phyloP scores from a whole-genome alignment of 352 stramenopile genomes.

The Phytophthora palmivora region DNA sequence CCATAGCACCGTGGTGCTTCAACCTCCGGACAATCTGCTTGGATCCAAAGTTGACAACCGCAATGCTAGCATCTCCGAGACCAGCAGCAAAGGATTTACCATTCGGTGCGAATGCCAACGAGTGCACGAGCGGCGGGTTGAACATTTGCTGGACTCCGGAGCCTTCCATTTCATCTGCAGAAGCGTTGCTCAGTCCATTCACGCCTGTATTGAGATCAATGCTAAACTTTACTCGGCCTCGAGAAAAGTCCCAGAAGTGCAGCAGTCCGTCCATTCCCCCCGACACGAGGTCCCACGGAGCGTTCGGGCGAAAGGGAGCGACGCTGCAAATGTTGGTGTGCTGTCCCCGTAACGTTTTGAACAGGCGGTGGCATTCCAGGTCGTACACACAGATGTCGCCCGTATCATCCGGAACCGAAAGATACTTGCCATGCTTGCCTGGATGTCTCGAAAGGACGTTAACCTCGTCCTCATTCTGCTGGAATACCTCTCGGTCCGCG shows the following conservation, averaged over 20 bases:
- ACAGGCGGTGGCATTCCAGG: slow-evolving; percentile 55
- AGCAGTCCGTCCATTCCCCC: slow-evolving; percentile 74
- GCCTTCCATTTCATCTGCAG: not conserved
- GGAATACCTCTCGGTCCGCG: slow-evolving; percentile 62
- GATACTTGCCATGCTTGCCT: slow-evolving; percentile 55
- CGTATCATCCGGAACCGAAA: slow-evolving; percentile 71
- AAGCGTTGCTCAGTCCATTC: slow-evolving; percentile 34
- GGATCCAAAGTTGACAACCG: slow-evolving; percentile 66
- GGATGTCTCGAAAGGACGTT: slow-evolving; percentile 64
- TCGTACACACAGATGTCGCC: slow-evolving; percentile 79
- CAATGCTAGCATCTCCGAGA: slow-evolving; percentile 69
- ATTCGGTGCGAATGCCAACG: slow-evolving; percentile 66
- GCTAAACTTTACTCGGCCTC: slow-evolving; percentile 69
- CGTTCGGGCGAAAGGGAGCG: slow-evolving; percentile 73
- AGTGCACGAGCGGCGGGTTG: slow-evolving; percentile 79
- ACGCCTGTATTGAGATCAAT: slow-evolving; percentile 71
- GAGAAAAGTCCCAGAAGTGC: slow-evolving; percentile 82
- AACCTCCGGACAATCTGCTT: slow-evolving; percentile 61
- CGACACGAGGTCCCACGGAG: slow-evolving; percentile 78
- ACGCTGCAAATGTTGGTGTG: slow-evolving; percentile 76
- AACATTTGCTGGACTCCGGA: slow-evolving; percentile 63
- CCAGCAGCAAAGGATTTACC: slow-evolving; percentile 72
- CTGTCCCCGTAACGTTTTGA: slow-evolving; percentile 72
- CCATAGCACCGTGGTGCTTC: slow-evolving; percentile 56
- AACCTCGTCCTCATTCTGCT: slow-evolving; percentile 74